Conservation (phyloP, 2,329 filamentous ascomycete species). For the Hypoxylon sp. region DNA sequence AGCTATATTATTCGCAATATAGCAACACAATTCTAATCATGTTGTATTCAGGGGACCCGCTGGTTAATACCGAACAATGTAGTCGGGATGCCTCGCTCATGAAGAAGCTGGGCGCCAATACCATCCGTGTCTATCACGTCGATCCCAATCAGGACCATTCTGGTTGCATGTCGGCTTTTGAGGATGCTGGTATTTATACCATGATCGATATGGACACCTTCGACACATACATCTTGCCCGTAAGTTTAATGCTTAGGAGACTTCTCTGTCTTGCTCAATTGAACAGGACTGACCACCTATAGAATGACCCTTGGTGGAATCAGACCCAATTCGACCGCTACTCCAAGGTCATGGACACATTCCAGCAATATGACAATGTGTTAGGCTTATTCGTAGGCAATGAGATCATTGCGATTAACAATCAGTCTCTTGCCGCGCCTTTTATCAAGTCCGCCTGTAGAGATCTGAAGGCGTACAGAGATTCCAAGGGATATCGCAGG, state of each 20-base stretch:
- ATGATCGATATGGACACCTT: conserved; percentile 88
- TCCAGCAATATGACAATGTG: conserved; percentile 83
- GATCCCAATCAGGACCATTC: conserved; percentile 79
- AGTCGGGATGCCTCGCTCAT: conserved; percentile 81
- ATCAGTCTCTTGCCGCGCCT: conserved; percentile 76
- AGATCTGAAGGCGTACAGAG: conserved; percentile 86
- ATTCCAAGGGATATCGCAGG: conserved; percentile 80
- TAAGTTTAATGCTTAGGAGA: conserved; percentile 54
- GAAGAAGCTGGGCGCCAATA: conserved; percentile 84
- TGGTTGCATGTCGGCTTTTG: conserved; percentile 85
- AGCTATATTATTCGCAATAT: neutral
- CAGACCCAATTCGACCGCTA: conserved; percentile 78
- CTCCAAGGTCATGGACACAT: conserved; percentile 80
- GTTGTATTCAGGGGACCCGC: conserved; percentile 73
- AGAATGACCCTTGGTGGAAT: conserved; percentile 79
- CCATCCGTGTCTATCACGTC: conserved; percentile 91
- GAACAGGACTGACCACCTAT: conserved; percentile 16
- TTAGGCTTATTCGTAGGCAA: conserved; percentile 91
- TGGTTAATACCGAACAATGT: conserved; percentile 83
- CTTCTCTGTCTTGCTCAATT: neutral
- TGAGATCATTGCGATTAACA: conserved; percentile 79
- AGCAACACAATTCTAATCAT: conserved; percentile 18
- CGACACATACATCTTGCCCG: conserved; percentile 75
- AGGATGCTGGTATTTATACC: conserved; percentile 84
- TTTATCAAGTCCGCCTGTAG: conserved; percentile 86